Evolutionary conservation across 179 eudicot species (phyloP).

Genomic region (Gypsophila paniculata): DNA sequence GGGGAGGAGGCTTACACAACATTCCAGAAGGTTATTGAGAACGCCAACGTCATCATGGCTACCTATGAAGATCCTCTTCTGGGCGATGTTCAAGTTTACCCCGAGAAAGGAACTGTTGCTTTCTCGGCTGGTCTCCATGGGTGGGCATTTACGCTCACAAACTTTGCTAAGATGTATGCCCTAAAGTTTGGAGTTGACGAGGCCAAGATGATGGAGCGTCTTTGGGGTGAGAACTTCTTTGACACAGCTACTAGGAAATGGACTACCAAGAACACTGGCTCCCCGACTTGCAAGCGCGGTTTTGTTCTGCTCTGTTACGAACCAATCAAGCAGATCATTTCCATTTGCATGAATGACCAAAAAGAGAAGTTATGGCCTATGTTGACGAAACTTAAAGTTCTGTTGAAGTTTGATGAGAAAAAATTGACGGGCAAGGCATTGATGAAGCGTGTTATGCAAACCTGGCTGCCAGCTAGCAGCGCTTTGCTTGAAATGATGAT

Average conservation of each 20-base stretch:
- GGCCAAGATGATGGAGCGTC: slow-evolving; percentile 31
- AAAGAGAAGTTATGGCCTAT: slow-evolving; percentile 29
- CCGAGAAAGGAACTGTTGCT: slow-evolving; percentile 26
- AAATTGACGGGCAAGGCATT: slow-evolving; percentile 26
- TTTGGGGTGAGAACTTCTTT: slow-evolving; percentile 29
- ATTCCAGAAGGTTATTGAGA: slow-evolving; percentile 29
- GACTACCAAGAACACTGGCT: slow-evolving; percentile 25
- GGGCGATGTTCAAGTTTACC: slow-evolving; percentile 29
- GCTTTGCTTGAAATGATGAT: slow-evolving; percentile 30
- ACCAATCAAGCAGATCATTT: slow-evolving; percentile 27
- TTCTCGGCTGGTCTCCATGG: slow-evolving; percentile 24
- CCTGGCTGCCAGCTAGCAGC: slow-evolving; percentile 28
- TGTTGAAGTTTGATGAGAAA: slow-evolving; percentile 23
- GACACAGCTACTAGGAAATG: slow-evolving; percentile 28
- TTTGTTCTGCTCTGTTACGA: slow-evolving; percentile 30
- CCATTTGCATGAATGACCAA: slow-evolving; percentile 27
- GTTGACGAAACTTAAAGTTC: slow-evolving; percentile 23
- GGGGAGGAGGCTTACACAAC: slow-evolving; percentile 32
- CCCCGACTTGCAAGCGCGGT: slow-evolving; percentile 23
- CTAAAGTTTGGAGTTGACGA: slow-evolving; percentile 19
- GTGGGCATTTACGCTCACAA: slow-evolving; percentile 21
- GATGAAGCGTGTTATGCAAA: slow-evolving; percentile 34
- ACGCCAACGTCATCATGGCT: slow-evolving; percentile 28
- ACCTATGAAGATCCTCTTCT: slow-evolving; percentile 30
- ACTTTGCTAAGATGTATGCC: slow-evolving; percentile 24